phyloP scores from a whole-genome alignment of 495 filamentous ascomycete genomes.

The Penicillium paxilli region DNA sequence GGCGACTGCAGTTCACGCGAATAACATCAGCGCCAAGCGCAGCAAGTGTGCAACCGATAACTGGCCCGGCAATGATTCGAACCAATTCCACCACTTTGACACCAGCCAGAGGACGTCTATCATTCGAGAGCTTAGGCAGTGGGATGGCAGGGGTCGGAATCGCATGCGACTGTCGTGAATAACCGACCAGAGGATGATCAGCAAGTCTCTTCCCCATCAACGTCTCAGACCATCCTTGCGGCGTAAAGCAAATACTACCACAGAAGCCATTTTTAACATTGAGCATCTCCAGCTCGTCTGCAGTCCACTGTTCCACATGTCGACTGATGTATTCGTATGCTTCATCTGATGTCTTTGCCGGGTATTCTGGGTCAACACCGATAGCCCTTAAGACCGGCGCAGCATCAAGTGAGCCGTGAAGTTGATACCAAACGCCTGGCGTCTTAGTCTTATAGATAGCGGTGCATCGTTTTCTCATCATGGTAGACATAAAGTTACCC shows the following conservation, averaged over 20 bases:
- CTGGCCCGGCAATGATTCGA: constrained; percentile 60
- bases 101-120: constrained; percentile 48
- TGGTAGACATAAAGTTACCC: constrained; percentile 12
- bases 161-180: constrained; percentile 21
- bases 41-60: constrained; percentile 53
- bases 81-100: constrained; percentile 62
- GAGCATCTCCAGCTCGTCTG: constrained; percentile 37
- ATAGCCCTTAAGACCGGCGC: constrained; percentile 17
- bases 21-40: constrained; percentile 63
- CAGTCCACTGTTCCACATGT: constrained; percentile 25
- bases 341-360: not conserved
- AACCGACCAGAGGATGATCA: constrained; percentile 24
- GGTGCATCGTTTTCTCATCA: constrained; percentile 16
- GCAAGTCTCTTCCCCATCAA: constrained; percentile 26
- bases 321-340: constrained; percentile 19
- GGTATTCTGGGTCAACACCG: constrained; percentile 22
- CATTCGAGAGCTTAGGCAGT: constrained; percentile 10
- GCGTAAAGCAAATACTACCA: constrained; percentile 34
- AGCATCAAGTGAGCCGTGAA: constrained; percentile 33
- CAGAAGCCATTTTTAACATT: constrained; percentile 30
- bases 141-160: constrained; percentile 18
- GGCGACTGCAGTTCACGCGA: constrained; percentile 53
- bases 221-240: constrained; percentile 31
- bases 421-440: constrained; percentile 29
- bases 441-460: constrained; percentile 31